Evolutionary conservation across 345 rosid genomes (phyloP), one percentile per base, ranked within the genome.

Genomic region (Sonneratia alba): DNA sequence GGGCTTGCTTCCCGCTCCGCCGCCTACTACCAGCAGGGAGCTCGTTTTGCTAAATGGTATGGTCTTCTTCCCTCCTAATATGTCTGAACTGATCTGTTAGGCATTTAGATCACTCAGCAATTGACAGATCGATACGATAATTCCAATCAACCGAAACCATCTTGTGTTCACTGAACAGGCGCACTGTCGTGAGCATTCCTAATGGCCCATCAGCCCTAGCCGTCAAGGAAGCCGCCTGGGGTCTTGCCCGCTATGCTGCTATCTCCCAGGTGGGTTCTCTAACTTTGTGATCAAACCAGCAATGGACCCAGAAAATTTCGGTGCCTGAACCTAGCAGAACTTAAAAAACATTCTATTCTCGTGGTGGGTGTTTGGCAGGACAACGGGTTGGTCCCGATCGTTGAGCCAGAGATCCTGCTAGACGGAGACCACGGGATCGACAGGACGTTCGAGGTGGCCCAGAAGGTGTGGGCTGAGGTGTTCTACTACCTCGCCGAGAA

Each of bases 171-270:
- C 45, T 42, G 10, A 61, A 10, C 74, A 95, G 97, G 99, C 97
- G 99, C 78, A 90, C 97, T 0, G 97, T 95, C 36, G 96, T 92
- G 86, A 95, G 99, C 96, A 95, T 95, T 77, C 99, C 99, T 71
- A 91, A 95, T 18, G 99, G 99, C 36, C 97, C 97, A 57, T 87
- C 97, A 72, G 93, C 97, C 69, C 72, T 95, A 68, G 99, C 97
- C 0, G 97, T 95, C 70, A 95, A 89, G 79, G 99, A 95, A 89
- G 97, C 99, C 8, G 97, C 99, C 72, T 91, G 99, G 99, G 99
- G 99, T 55, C 96, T 95, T 67, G 97, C 99, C 37, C 91, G 99
- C 68, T 92, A 95, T 70, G 99, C 97, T 64, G 90, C 97, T 76
- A 90, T 95, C 74, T 85, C 97, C 55, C 99, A 95, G 75, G 99